phyloP scores from a whole-genome alignment of 129 eudicot species.

The Heracleum sosnowskyi region DNA sequence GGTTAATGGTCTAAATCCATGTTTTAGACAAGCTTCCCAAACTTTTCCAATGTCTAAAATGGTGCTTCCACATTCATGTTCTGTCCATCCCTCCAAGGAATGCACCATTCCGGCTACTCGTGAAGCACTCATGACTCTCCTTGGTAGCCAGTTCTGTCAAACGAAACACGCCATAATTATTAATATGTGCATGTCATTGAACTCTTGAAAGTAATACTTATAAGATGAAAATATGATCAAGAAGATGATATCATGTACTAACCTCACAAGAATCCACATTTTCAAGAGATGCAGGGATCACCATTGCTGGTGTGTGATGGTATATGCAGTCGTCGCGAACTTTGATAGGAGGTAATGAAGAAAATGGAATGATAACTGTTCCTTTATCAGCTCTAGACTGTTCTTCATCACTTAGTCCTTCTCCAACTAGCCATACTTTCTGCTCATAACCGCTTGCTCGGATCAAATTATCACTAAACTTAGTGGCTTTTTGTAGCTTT shows the following conservation, averaged over 20 bases:
- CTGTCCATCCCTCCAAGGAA: constrained; percentile 21
- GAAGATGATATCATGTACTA: neutral
- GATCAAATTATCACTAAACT: constrained; percentile 1
- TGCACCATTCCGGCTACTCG: constrained; percentile 24
- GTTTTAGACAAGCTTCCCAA: constrained; percentile 19
- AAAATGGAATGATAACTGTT: constrained; percentile 64
- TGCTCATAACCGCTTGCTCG: constrained; percentile 4
- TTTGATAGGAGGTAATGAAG: constrained; percentile 71
- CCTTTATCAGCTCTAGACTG: constrained; percentile 70
- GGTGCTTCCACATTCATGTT: constrained; percentile 14
- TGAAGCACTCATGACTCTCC: constrained; percentile 8
- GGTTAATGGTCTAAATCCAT: constrained; percentile 11
- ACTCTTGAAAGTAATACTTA: neutral
- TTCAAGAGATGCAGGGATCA: constrained; percentile 52
- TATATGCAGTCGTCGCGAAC: constrained; percentile 63
- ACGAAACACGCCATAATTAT: neutral
- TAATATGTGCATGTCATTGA: neutral
- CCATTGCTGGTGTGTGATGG: constrained; percentile 74
- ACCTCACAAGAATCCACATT: constrained; percentile 94
- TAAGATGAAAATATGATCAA: neutral
- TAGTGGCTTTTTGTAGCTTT: neutral
- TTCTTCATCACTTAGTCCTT: constrained; percentile 48
- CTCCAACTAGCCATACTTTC: constrained; percentile 76
- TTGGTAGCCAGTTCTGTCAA: constrained; percentile 23
- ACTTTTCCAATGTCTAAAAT: constrained; percentile 17